phyloP scores from a whole-genome alignment of 1,139 yeast genomes.

The Suhomyces bolitotheri region DNA sequence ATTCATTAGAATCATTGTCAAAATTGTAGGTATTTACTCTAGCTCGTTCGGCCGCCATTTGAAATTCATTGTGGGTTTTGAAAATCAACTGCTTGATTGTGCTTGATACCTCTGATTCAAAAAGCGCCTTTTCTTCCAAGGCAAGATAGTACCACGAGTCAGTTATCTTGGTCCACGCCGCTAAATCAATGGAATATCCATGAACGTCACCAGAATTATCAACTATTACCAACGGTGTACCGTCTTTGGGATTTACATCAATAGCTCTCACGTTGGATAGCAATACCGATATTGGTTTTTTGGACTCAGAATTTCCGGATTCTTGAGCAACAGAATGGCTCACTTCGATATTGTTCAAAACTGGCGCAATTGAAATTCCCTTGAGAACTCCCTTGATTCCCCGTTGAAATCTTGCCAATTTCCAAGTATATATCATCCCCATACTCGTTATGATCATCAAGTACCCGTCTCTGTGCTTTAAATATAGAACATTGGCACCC shows the following conservation, averaged over 20 bases:
- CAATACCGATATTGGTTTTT: slow-evolving; percentile 16
- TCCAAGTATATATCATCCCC: slow-evolving; percentile 54
- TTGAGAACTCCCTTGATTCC: slow-evolving; percentile 31
- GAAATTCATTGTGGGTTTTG: slow-evolving; percentile 19
- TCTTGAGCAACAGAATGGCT: slow-evolving; percentile 4
- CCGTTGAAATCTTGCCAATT: slow-evolving; percentile 22
- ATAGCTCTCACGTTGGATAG: slow-evolving; percentile 32
- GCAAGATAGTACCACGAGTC: slow-evolving; percentile 50
- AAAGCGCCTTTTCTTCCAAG: slow-evolving; percentile 5
- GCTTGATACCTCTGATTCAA: slow-evolving; percentile 2
- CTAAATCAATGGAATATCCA: slow-evolving; percentile 39
- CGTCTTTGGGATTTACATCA: slow-evolving; percentile 36
- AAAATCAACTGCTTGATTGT: slow-evolving; percentile 14
- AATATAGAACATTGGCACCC: slow-evolving; percentile 58
- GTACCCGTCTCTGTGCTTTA: slow-evolving; percentile 49
- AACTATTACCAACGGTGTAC: slow-evolving; percentile 44
- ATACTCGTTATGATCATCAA: slow-evolving; percentile 56
- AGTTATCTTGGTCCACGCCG: slow-evolving; percentile 47
- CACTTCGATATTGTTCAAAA: slow-evolving; percentile 36
- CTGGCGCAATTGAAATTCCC: slow-evolving; percentile 53
- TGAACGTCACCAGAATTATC: slow-evolving; percentile 40
- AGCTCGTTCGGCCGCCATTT: slow-evolving; percentile 23
- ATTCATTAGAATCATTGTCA: slow-evolving; percentile 18
- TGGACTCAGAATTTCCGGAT: slow-evolving; percentile 5
- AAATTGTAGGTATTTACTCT: slow-evolving; percentile 27